A percentile compares a stretch with the other conserved stretches of the same genome.
phyloP scores from a whole-genome alignment of 495 filamentous ascomycete genomes.

The Collariella sp. region DNA sequence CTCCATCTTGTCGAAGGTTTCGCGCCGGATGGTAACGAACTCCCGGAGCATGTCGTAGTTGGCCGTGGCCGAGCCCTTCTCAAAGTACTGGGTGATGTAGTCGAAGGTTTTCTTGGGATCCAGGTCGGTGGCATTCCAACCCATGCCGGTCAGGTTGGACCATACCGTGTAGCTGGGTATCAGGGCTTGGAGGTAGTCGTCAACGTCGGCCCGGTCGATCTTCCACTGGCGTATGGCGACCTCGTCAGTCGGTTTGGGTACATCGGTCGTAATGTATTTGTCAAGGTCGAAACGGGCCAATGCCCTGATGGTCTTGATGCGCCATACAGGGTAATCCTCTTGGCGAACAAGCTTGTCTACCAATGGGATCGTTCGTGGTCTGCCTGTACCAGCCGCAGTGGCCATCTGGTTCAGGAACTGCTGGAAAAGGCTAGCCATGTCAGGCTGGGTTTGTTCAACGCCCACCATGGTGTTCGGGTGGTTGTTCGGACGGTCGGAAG shows the following conservation, averaged over 20 bases:
- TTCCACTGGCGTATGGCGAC: background rate
- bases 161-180: background rate
- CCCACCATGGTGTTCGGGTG: too few relatives aligned
- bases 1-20: background rate
- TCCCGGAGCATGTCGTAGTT: background rate
- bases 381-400: too few relatives aligned
- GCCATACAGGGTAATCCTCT: background rate
- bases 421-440: too few relatives aligned
- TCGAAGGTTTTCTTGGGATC: conserved; percentile 1
- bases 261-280: background rate
- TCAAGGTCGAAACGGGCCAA: background rate
- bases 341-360: background rate
- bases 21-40: background rate
- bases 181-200: background rate
- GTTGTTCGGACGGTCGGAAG: too few relatives aligned
- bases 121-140: background rate
- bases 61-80: background rate
- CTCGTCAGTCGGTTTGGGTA: background rate
- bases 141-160: background rate
- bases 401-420: too few relatives aligned
- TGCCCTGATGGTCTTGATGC: background rate
- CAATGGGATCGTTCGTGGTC: too few relatives aligned
- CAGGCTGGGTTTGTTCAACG: too few relatives aligned
- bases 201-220: background rate
- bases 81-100: background rate